Conservation (phyloP, 441 rosid genomes). For the Aleurites moluccanus region DNA sequence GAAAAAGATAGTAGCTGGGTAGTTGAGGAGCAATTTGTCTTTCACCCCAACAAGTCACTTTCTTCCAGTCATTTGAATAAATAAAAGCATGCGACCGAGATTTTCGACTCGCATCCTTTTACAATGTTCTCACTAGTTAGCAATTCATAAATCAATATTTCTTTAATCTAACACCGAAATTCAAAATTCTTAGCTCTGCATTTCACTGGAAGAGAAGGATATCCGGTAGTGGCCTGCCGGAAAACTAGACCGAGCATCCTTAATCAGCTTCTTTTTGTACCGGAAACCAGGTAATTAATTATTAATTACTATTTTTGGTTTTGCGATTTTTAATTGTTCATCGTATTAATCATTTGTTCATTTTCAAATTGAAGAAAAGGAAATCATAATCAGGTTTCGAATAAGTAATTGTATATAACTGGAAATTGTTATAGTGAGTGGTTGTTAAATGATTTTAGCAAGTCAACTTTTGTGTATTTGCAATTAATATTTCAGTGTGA, state of each 20-base stretch:
- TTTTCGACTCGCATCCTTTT: no score
- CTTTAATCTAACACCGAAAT: no score
- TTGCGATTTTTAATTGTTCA: background rate
- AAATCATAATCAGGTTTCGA: background rate
- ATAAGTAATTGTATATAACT: background rate
- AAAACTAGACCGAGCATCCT: background rate
- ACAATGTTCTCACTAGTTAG: no score
- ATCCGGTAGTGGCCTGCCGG: background rate
- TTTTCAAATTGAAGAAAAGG: background rate
- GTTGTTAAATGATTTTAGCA: background rate
- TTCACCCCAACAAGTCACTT: no score
- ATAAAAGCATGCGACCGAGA: no score
- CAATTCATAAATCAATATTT: no score
- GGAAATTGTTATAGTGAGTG: background rate
- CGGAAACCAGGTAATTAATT: background rate
- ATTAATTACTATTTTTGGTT: background rate
- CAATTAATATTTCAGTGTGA: background rate
- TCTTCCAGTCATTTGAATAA: no score
- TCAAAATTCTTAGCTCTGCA: background rate
- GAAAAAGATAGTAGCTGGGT: no score
- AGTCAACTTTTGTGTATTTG: background rate
- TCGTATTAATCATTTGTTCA: background rate
- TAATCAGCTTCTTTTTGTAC: background rate
- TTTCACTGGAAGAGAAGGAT: background rate
- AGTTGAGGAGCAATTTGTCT: no score